Percentiles rank a stretch among this genome's conserved stretches.
These are phyloP conservation scores for Diaporthe amygdali DNA, from an alignment of 2,329 filamentous ascomycete genomes.

Conservation along the genomic window DNA sequence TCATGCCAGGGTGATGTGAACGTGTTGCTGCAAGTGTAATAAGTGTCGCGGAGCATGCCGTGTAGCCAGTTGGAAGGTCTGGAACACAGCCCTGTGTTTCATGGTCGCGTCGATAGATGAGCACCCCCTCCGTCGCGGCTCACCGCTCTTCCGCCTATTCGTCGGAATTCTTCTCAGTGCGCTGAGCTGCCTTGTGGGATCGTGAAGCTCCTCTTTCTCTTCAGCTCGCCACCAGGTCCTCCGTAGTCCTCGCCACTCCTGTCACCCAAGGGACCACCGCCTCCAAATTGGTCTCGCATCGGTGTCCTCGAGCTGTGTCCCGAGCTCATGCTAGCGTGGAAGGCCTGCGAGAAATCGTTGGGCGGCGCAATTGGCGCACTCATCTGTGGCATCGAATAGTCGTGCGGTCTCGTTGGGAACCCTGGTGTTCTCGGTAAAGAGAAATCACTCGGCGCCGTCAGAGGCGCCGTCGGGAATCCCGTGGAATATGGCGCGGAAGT, in stretches of 20 bases:
- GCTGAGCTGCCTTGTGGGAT: conserved; percentile 25
- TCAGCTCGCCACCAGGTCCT: conserved; percentile 34
- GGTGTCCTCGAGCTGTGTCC: conserved; percentile 43
- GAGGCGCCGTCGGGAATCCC: conserved; percentile 58
- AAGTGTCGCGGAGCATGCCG: neutral
- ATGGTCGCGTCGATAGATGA: neutral
- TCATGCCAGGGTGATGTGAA: neutral
- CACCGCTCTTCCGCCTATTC: neutral
- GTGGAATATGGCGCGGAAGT: conserved; percentile 51
- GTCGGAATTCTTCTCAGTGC: neutral
- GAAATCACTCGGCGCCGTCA: conserved; percentile 60
- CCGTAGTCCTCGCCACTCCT: conserved; percentile 35
- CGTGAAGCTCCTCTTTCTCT: conserved; percentile 46
- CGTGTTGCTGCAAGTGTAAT: neutral
- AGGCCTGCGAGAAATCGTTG: conserved; percentile 56
- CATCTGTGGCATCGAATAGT: conserved; percentile 60
- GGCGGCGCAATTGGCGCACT: conserved; percentile 59
- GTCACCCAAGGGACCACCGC: conserved; percentile 33
- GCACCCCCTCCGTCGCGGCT: neutral
- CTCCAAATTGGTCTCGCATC: conserved; percentile 50
- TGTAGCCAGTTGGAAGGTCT: neutral
- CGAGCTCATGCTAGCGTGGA: conserved; percentile 48
- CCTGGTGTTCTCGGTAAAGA: conserved; percentile 50
- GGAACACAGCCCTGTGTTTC: neutral
- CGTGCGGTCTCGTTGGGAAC: conserved; percentile 40